Base-by-base conservation (phyloP, 305 asterid genomes). In the Solanum hybrid region DNA sequence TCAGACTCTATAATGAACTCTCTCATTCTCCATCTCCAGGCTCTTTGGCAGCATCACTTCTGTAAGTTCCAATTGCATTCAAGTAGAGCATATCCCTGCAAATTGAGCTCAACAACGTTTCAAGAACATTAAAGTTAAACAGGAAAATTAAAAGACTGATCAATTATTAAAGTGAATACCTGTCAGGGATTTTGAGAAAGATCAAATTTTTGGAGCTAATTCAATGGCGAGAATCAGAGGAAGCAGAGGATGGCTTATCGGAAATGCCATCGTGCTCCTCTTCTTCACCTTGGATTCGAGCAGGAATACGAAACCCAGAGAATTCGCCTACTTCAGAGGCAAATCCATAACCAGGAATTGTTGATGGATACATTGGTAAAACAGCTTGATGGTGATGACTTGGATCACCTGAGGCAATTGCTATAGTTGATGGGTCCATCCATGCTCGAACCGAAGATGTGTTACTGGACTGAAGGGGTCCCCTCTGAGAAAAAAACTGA, bases 201-300 rank as follows among this genome's bases (percentile, higher is more conserved):
- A 78, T 69, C 88, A 92, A 34, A 37, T 17, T n/a, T 60, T 72
- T 88, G 89, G 92, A 91, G 96, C 77, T 89, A 89, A 60, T 60
- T 96, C 95, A 95, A 92, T 94, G 98, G 95, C 93, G 98, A 91
- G 99, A 97, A 91, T 97, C 98, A 73, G 99, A 95, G 94, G 99
- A 96, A 94, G 99, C 99, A 93, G 98, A 96, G 88, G 99, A 97
- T 82, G 99, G 99, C 95, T 96, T 95, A 90, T 97, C 96, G 12
- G 98, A 95, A 81, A 94, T 93, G 93, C 99, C 99, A 91, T 95
- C 98, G 91, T 95, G 98, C 95, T 97, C 99, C 98, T 95, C 99
- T 89, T 94, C 97, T 27, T 96, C 99, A 95, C 99, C 99, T 88
- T 94, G 99, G 93, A 97, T 95, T 90, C 98, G 99, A 91, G 99